Base-by-base conservation (phyloP, 2,329 filamentous ascomycete genomes). In the Phialophora chinensis region DNA sequence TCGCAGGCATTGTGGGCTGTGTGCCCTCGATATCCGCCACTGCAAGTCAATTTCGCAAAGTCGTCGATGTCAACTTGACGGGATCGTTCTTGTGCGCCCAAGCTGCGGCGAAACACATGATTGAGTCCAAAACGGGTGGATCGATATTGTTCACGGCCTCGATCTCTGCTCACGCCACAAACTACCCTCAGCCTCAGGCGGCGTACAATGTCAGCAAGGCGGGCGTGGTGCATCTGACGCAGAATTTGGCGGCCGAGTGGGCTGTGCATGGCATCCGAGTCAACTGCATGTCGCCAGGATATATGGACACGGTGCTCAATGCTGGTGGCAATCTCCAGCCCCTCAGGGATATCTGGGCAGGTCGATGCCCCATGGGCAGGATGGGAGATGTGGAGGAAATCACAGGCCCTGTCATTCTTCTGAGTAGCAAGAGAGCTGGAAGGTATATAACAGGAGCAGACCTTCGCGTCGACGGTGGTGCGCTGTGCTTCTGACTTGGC, bases 231-330 rank as follows among this genome's bases (percentile, higher is more conserved):
- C 84, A 86, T 59, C 75, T 92, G 71, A 88, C 86, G 58, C 86
- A 84, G 69, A 88, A 83, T 42, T 77, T 93, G 17, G 90, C 90
- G 0, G 89, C 88, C 0, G 91, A 93, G 76, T 93, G 90, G 90
- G 88, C 88, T 0, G 78, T 81, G 1, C 84, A 89, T 74, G 90
- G 91, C 0, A 91, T 93, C 67, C 79, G 88, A 2, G 87, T 90
- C 4, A 93, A 93, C 72, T 86, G 82, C 20, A 82, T 93, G 53
- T 87, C 84, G 47, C 91, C 91, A 0, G 90, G 90, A 0, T 93
- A 93, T 72, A 91, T 92, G 87, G 90, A 91, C 72, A 92, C 90
- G 0, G 85, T 91, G 12, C 77, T 93, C 56, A 93, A 92, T 73
- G 87, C 87, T 66, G 88, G 88, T 0, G 82, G 84, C 7, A 86